Percentiles rank a stretch among this genome's conserved stretches.
phyloP scores from a whole-genome alignment of 23 red algal species.

The Agarophyton chilense region DNA sequence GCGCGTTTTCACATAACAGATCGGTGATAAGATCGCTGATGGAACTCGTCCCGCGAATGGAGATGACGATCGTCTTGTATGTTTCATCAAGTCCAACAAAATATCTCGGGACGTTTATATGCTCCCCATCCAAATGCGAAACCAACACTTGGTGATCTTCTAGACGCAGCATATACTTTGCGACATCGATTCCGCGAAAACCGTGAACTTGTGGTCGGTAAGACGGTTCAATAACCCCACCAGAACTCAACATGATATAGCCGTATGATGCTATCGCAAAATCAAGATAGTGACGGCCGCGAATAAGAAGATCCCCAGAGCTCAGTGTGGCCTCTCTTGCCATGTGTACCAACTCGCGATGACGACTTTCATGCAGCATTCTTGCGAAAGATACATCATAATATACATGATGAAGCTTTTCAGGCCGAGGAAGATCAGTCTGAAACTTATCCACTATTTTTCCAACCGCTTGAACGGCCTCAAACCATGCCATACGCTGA shows the following conservation, averaged over 20 bases:
- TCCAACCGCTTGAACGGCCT: slow-evolving; percentile 63
- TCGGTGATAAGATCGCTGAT: slow-evolving; percentile 80
- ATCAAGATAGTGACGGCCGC: slow-evolving; percentile 52
- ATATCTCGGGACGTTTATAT: slow-evolving; percentile 62
- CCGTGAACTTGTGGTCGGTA: slow-evolving; percentile 20
- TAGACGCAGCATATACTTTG: slow-evolving; percentile 45
- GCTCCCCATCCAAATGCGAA: slow-evolving; percentile 43
- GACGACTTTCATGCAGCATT: slow-evolving; percentile 25
- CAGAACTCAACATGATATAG: slow-evolving; percentile 29
- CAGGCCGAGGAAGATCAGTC: slow-evolving; percentile 21
- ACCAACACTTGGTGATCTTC: slow-evolving; percentile 33
- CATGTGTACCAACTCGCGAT: neutral
- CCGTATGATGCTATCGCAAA: slow-evolving; percentile 58
- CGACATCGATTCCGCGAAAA: slow-evolving; percentile 55
- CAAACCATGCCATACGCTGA: slow-evolving; percentile 58
- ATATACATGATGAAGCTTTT: slow-evolving; percentile 33
- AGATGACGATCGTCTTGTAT: slow-evolving; percentile 53
- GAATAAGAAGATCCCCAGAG: slow-evolving; percentile 15
- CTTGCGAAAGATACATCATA: slow-evolving; percentile 44
- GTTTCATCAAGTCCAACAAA: slow-evolving; percentile 65
- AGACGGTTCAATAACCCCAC: slow-evolving; percentile 30
- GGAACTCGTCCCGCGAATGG: slow-evolving; percentile 83
- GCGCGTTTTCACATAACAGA: slow-evolving; percentile 52
- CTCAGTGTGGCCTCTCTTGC: slow-evolving; percentile 1
- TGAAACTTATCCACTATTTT: slow-evolving; percentile 68